Conservation (phyloP, 805 yeast species). For the Priceomyces carsonii region DNA sequence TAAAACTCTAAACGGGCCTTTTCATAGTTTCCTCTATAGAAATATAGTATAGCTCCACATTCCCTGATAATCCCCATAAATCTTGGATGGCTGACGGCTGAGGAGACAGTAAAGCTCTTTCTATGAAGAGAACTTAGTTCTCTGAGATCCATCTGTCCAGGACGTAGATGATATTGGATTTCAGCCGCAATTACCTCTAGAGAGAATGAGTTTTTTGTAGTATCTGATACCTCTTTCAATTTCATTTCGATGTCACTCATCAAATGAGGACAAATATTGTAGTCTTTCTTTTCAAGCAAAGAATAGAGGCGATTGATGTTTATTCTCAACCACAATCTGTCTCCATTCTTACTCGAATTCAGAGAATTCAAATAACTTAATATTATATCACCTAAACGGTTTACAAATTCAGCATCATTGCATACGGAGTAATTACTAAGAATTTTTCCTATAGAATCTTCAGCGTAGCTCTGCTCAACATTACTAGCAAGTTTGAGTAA, state of each 20-base stretch:
- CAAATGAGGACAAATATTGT: slow-evolving; percentile 32
- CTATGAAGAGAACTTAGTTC: slow-evolving; percentile 50
- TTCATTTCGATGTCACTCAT: slow-evolving; percentile 38
- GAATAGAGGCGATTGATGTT: slow-evolving; percentile 45
- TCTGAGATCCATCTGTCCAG: slow-evolving; percentile 30
- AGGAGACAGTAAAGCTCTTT: slow-evolving; percentile 42
- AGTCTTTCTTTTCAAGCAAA: slow-evolving; percentile 28
- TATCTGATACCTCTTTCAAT: slow-evolving; percentile 41
- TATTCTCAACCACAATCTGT: slow-evolving; percentile 50
- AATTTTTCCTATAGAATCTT: slow-evolving; percentile 39
- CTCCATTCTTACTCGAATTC: slow-evolving; percentile 22
- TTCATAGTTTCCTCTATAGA: slow-evolving; percentile 59
- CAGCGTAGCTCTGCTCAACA: slow-evolving; percentile 37
- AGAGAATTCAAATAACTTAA: slow-evolving; percentile 22
- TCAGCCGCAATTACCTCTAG: slow-evolving; percentile 70
- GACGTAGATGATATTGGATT: slow-evolving; percentile 51
- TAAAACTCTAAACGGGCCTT: slow-evolving; percentile 64
- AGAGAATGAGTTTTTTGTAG: slow-evolving; percentile 46
- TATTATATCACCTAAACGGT: slow-evolving; percentile 30
- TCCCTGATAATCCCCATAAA: slow-evolving; percentile 75
- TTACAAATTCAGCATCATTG: slow-evolving; percentile 27
- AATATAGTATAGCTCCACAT: slow-evolving; percentile 70
- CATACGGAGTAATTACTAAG: slow-evolving; percentile 32
- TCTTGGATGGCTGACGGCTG: slow-evolving; percentile 75
- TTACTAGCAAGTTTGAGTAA: slow-evolving; percentile 23